Evolutionary conservation across 352 stramenopile genomes (phyloP).

Genomic region (Phytophthora constricta): DNA sequence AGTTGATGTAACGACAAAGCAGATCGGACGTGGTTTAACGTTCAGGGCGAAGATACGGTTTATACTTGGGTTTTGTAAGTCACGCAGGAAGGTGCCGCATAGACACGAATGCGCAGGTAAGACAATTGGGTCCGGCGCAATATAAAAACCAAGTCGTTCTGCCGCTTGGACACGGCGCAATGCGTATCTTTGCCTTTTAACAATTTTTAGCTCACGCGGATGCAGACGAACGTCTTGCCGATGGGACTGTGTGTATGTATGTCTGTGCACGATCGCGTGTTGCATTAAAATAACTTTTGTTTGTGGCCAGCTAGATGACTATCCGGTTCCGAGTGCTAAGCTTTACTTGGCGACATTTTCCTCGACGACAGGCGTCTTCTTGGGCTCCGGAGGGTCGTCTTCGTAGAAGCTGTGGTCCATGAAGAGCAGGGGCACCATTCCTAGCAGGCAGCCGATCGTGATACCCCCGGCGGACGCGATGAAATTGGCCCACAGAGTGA

Average conservation of each 20-base stretch:
- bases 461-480: conserved; percentile 84
- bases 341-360: neutral
- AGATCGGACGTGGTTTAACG: neutral
- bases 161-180: too few relatives aligned
- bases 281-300: too few relatives aligned
- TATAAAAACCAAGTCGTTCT: conserved; percentile 32
- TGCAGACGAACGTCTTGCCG: neutral
- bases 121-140: conserved; percentile 12
- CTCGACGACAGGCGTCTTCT: neutral
- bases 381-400: conserved; percentile 48
- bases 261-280: too few relatives aligned
- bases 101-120: conserved; percentile 28
- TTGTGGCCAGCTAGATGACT: too few relatives aligned
- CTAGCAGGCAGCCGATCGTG: conserved; percentile 88
- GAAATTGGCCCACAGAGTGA: conserved; percentile 82
- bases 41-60: neutral
- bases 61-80: conserved; percentile 30
- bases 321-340: neutral
- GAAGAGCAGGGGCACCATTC: conserved; percentile 92
- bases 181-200: conserved; percentile 32
- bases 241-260: too few relatives aligned
- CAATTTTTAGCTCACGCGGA: conserved; percentile 7
- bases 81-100: conserved; percentile 25
- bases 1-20: conserved; percentile 21
- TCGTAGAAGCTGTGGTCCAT: conserved; percentile 81